Base-by-base conservation (phyloP, 202 grass and related monocot species). In the Musa balbisiana region DNA sequence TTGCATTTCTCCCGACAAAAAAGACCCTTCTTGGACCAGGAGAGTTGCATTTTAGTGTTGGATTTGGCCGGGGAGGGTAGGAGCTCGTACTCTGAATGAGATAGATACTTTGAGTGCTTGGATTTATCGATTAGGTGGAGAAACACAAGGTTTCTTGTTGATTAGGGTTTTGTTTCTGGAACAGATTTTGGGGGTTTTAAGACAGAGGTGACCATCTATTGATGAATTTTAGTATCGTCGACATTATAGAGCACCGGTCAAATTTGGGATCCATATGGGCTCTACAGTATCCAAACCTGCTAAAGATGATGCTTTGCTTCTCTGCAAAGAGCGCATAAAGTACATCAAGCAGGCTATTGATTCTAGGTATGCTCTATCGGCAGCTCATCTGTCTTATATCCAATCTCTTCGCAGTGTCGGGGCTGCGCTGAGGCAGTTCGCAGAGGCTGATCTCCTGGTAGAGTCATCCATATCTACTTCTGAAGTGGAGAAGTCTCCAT, bases 281-380 rank as follows among this genome's bases (percentile, higher is more conserved):
- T 78, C 91, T 56, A 94, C 95, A 56, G 83, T 77, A 62, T 95
- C 95, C 75, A 99, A 99, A 64, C 83, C 87, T 22, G 75, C 76
- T 53, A 86, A 84, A 16, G 85, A 94, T 80, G 87, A 88, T 80
- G 95, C 89, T 53, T 80, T 99, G 20, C 73, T 78, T 80, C 84
- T 99, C 29, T 99, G 95, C 85, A 99, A 92, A 80, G 91, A 99
- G 71, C 84, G 91, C 16, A 89, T 87, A 81, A 80, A 83, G 15
- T 79, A 85, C 72, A 99, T 93, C 56, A 86, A 80, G 81, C 82
- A 78, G 26, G 83, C 89, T 2, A 94, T 94, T 63, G 87, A 94
- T 51, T 90, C 91, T 62, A 80, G 91, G 52, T 86, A 94, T 79
- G 80, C 87, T 26, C 75, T 99, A 23, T 99, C 91, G 24, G 95